Percentiles rank a stretch among this genome's conserved stretches.
phyloP scores from a whole-genome alignment of 1,284 basidiomycete species.

The Wolfiporia cocos region DNA sequence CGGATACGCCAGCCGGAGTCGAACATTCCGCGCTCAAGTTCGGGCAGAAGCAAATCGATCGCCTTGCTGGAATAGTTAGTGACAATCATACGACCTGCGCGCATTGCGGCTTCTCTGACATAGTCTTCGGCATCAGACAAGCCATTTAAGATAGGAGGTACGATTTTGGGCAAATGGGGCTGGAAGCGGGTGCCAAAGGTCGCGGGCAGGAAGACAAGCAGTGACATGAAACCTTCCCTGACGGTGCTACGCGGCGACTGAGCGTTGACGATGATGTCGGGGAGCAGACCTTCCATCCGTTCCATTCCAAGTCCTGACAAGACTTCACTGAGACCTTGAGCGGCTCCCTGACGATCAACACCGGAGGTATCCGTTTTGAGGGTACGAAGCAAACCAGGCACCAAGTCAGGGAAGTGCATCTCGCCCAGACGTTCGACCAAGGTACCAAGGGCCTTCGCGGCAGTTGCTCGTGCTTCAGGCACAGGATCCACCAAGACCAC shows the following conservation, averaged over 20 bases:
- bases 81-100: constrained; percentile 98
- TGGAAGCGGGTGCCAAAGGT: constrained; percentile 97
- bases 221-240: constrained; percentile 97
- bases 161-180: constrained; percentile 93
- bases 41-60: constrained; percentile 91
- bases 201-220: constrained; percentile 93
- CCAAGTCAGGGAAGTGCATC: constrained; percentile 91
- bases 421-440: constrained; percentile 96
- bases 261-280: constrained; percentile 91
- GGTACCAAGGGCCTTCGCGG: constrained; percentile 96
- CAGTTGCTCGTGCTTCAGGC: constrained; percentile 94
- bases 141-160: constrained; percentile 89
- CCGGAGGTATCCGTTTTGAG: constrained; percentile 93
- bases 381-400: constrained; percentile 84
- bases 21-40: constrained; percentile 94
- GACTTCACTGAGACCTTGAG: constrained; percentile 96
- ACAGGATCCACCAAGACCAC: constrained; percentile 92
- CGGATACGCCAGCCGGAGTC: constrained; percentile 94
- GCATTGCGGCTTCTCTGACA: constrained; percentile 94
- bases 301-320: constrained; percentile 97
- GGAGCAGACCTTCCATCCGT: constrained; percentile 89
- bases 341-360: constrained; percentile 96
- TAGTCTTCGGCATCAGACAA: constrained; percentile 93
- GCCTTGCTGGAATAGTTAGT: constrained; percentile 92
- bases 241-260: constrained; percentile 89